Base-by-base conservation (phyloP, 2,329 filamentous ascomycete species). In the Anisogramma anomala region DNA sequence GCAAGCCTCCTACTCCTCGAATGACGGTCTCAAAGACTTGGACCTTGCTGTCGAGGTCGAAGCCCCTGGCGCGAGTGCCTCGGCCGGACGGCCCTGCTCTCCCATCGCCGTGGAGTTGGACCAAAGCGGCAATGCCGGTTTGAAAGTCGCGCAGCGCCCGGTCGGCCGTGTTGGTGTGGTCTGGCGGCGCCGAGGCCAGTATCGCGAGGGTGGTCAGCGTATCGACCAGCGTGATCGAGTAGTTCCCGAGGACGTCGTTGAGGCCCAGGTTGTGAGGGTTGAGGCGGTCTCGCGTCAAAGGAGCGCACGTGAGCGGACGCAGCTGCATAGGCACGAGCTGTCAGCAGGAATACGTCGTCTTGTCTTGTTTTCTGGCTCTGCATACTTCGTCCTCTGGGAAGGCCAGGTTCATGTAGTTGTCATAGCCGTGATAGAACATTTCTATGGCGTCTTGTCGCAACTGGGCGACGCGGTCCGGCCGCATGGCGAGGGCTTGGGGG, bases 1-100 rank as follows among this genome's bases (percentile, higher is more conserved):
- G 64, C 42, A 98, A 67, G 0, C 91, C 91, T 11, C 91, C 91
- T 33, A 94, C 75, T 13, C 89, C 91, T 44, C 91, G 75, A 52
- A 98, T 98, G 26, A 94, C 89, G 1, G 89, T 96, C 66, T 98
- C 91, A 55, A 98, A 98, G 28, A 98, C 86, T 63, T 98, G 89
- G 2, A 98, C 91, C 62, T 96, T 98, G 65, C 88, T 94, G 61
- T 98, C 89, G 30, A 94, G 68, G 59, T 98, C 86, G 54, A 98
- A 98, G 0, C 87, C 91, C 41, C 78, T 74, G 3, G 79, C 79
- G 49, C 86, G 71, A 43, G 72, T 67, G 3, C 89, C 89, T 54
- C 75, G 71, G 6, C 84, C 85, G 4, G 71, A 69, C 11, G 74
- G 67, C 3, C 83, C 81, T 7, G 68, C 62, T 22, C 77, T 78